Evolutionary conservation across 1,284 basidiomycete species (phyloP).

Genomic region (Abortiporus biennis): DNA sequence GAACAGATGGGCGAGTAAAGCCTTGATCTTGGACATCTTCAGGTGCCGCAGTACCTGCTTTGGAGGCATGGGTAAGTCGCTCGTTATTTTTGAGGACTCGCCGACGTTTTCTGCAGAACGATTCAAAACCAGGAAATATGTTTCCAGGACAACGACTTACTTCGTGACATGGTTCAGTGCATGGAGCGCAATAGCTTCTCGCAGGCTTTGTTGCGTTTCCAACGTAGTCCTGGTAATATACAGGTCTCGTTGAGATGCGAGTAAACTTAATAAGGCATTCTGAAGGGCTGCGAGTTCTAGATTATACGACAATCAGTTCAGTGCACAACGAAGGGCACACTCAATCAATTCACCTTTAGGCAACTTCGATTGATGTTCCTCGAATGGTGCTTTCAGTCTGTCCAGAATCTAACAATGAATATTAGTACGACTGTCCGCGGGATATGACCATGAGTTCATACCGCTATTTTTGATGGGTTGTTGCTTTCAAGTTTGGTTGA

Average conservation of each 20-base stretch:
- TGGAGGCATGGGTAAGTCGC: slow-evolving; percentile 63
- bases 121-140: slow-evolving; percentile 12
- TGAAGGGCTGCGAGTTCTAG: slow-evolving; percentile 53
- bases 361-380: slow-evolving; percentile 44
- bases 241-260: slow-evolving; percentile 70
- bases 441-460: too few relatives aligned
- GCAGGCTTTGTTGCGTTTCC: slow-evolving; percentile 45
- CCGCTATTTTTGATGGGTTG: too few relatives aligned
- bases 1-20: slow-evolving; percentile 93
- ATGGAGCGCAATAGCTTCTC: slow-evolving; percentile 71
- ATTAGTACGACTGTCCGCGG: slow-evolving; percentile 10
- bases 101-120: slow-evolving; percentile 74
- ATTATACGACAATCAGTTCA: slow-evolving; percentile 10
- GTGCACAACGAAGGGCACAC: too few relatives aligned
- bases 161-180: slow-evolving; percentile 68
- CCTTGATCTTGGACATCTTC: slow-evolving; percentile 92
- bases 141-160: neutral
- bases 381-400: slow-evolving; percentile 50
- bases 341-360: slow-evolving; percentile 36
- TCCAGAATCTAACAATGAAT: slow-evolving; percentile 48
- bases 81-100: slow-evolving; percentile 95
- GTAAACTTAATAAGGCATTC: slow-evolving; percentile 55
- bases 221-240: slow-evolving; percentile 60
- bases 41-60: slow-evolving; percentile 47
- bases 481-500: slow-evolving; percentile 21